Percentiles rank a stretch among this genome's conserved stretches.
phyloP scores from a whole-genome alignment of 768 basidiomycete genomes.

The Russula compacta region DNA sequence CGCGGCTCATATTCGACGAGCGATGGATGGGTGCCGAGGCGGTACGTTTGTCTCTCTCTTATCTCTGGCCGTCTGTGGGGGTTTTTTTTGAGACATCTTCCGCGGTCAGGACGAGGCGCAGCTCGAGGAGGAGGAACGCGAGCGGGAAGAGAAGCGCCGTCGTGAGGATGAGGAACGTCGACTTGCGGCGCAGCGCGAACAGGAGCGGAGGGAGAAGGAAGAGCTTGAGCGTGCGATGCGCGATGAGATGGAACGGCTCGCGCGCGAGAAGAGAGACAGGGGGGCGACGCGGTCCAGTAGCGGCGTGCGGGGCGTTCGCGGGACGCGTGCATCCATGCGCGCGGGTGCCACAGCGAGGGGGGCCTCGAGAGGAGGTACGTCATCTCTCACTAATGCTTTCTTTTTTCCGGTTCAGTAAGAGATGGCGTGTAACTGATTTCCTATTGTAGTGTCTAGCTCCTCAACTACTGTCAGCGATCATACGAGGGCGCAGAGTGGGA shows the following conservation, averaged over 20 bases:
- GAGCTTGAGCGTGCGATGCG: constrained; percentile 37
- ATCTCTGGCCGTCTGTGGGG: too few relatives aligned
- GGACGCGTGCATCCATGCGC: constrained; percentile 57
- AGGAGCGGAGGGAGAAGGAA: constrained; percentile 42
- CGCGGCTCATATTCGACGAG: constrained; percentile 67
- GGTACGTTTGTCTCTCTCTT: constrained; percentile 31
- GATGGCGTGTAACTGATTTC: background rate
- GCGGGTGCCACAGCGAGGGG: constrained; percentile 30
- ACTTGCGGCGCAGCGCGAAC: constrained; percentile 29
- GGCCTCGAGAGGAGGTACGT: constrained; percentile 9
- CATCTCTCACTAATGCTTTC: background rate
- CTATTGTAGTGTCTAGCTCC: background rate
- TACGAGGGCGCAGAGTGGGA: background rate
- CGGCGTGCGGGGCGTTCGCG: constrained; percentile 61
- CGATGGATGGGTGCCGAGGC: constrained; percentile 66
- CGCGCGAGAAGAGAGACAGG: constrained; percentile 39
- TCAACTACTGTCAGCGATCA: background rate
- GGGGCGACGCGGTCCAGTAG: constrained; percentile 31
- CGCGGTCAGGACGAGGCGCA: constrained; percentile 47
- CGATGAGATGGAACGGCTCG: constrained; percentile 35
- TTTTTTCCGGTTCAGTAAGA: background rate
- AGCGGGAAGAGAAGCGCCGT: constrained; percentile 31
- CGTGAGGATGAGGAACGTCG: constrained; percentile 30
- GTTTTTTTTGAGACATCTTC: background rate
- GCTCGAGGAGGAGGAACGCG: constrained; percentile 37